Base-by-base conservation (phyloP, 2,329 filamentous ascomycete species). In the Aspergillus sp. region DNA sequence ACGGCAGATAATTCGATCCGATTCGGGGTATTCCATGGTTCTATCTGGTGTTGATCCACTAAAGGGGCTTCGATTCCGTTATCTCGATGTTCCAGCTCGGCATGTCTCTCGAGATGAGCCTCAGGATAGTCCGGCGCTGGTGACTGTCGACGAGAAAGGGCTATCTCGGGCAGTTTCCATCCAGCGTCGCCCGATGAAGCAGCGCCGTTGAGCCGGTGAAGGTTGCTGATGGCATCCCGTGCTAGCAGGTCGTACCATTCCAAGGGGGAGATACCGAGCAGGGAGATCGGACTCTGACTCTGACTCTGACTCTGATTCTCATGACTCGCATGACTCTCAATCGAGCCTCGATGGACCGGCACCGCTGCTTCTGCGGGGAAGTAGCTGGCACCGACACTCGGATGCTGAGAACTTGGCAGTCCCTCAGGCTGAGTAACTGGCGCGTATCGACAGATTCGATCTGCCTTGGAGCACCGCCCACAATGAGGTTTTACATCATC, bases 231-330 rank as follows among this genome's bases (percentile, higher is more conserved):
- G n/a, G 53, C 53, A 53, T 56, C 53, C 10, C 52, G 51, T 6
- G 53, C 53, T 12, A 56, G 30, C 32, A 54, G 42, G 27, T 56
- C 53, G 30, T 50, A 56, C 53, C 53, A 56, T 31, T 56, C 51
- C n/a, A 50, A 50, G 3, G 42, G 13, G 28, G 32, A 35, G 4
- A 9, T 30, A 33, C 42, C 8, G 10, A 34, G 43, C 10, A 44
- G 44, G 6, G 53, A 5, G 44, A 32, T 8, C 31, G 8, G 47
- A 12, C 41, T 49, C 6, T 42, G 12, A 8, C 4, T 37, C 5
- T 27, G 11, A 34, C 8, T 10, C 4, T 34, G 27, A 9, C 37
- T 8, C 4, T 34, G 27, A 9, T 37, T 8, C 9, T n/a, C 11
- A 5, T 12, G 38, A n/a, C 9, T 11, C 6, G 33, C 9, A 7